Evolutionary conservation across 805 yeast genomes (phyloP), one percentile per base, ranked within the genome.

Genomic region (Lipomyces chichibuensis): DNA sequence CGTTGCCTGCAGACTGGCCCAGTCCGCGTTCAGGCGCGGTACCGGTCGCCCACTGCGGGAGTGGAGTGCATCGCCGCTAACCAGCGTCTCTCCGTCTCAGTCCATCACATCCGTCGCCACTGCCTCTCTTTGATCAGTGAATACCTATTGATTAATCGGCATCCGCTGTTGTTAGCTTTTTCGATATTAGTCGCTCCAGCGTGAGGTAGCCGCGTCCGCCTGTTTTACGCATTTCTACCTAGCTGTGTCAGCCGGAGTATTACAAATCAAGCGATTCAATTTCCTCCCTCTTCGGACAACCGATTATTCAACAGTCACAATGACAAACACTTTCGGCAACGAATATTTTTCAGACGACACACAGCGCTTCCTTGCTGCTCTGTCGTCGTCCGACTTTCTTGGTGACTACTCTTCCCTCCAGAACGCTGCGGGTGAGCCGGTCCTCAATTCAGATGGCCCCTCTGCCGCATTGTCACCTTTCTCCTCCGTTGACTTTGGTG

Each of bases 351-450:
- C 60, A 43, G 71, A 69, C 60, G 71, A 69, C 60, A 60, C 67
- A 5, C 67, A 63, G 67, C 56, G 60, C 23, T 67, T 69, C 37
- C 65, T 69, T 25, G 70, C 66, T 14, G 59, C 71, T n/a, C 63
- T 69, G 39, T 58, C 62, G 37, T 62, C 69, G n/a, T 35, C 71
- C n/a, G 71, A 69, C 37, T 69, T 69, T 54, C 61, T 69, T n/a
- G 61, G 62, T 51, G 68, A 69, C 53, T 65, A 59, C 56, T 60
- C 69, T 1, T 49, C 69, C 17, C 51, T 53, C 25, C 61, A 46
- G 33, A 27, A 60, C 32, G 37, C 57, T 14, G 14, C 54, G 5
- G 57, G 14, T 20, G 62, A 23, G n/a, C 23, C 35, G 2, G 29
- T 7, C n/a, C 23, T 51, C 5, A 32, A 49, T 17, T 53, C 43